Conservation (phyloP, 768 basidiomycete species). For the Ramaria rubella region DNA sequence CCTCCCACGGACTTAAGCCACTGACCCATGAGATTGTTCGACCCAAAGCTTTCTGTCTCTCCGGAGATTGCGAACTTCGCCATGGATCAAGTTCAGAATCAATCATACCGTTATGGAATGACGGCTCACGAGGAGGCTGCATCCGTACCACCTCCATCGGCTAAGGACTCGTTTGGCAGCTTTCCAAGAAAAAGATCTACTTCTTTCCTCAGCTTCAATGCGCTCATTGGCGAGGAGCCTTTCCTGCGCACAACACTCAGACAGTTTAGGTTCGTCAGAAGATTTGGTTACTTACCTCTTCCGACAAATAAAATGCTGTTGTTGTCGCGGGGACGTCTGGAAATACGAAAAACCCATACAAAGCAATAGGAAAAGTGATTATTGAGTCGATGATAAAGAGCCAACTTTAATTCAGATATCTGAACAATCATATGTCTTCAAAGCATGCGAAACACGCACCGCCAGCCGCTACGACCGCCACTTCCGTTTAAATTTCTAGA, state of each 20-base stretch:
- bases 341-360: conserved; percentile 67
- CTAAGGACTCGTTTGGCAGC: conserved; percentile 43
- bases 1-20: conserved; percentile 58
- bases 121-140: conserved; percentile 49
- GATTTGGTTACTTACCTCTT: conserved; percentile 37
- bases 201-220: conserved; percentile 30
- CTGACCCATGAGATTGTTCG: conserved; percentile 69
- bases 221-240: conserved; percentile 46
- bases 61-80: conserved; percentile 57
- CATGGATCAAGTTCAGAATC: background rate
- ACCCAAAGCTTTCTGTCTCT: conserved; percentile 61
- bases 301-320: conserved; percentile 53
- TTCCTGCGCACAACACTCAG: conserved; percentile 31
- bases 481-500: conserved; percentile 46
- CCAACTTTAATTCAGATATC: conserved; percentile 5
- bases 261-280: conserved; percentile 11
- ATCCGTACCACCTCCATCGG: conserved; percentile 64
- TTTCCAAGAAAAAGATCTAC: conserved; percentile 42
- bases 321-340: conserved; percentile 65
- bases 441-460: conserved; percentile 29
- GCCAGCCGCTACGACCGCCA: conserved; percentile 55
- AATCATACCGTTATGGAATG: background rate
- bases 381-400: conserved; percentile 60
- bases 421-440: no score
- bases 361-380: conserved; percentile 65